Conservation (phyloP, 176 grass and related monocot genomes). For the Carex cristatella region DNA sequence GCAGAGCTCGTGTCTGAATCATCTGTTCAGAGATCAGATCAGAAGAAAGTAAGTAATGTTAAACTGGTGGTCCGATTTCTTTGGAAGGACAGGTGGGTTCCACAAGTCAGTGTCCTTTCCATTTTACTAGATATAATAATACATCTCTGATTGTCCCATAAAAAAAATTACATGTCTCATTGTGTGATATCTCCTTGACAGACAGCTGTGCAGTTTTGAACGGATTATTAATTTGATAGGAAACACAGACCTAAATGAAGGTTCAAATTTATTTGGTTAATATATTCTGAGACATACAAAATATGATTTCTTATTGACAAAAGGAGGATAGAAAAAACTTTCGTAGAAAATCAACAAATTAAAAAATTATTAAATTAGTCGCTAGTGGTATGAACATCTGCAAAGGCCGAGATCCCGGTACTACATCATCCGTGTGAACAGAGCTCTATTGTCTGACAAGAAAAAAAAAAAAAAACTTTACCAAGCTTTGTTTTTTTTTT, state of each 20-base stretch:
- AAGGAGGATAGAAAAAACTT: not conserved
- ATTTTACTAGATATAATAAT: not conserved
- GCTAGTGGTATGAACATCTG: not conserved
- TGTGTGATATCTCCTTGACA: not conserved
- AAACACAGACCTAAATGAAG: not conserved
- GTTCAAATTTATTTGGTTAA: not conserved
- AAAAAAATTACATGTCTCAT: too few relatives aligned
- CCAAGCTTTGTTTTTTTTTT: too few relatives aligned
- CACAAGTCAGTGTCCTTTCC: not conserved
- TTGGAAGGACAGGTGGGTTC: not conserved
- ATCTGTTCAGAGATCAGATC: conserved; percentile 13
- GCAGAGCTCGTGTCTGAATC: not conserved
- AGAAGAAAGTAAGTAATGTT: not conserved
- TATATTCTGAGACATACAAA: not conserved
- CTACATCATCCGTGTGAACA: not conserved
- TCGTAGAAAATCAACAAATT: not conserved
- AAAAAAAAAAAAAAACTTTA: not conserved
- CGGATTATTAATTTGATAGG: not conserved
- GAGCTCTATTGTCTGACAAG: not conserved
- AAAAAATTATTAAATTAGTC: not conserved
- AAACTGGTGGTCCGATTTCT: not conserved
- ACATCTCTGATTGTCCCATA: not conserved
- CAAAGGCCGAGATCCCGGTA: not conserved
- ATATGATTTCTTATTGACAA: not conserved
- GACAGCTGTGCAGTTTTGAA: not conserved